Evolutionary conservation across 108 stramenopile species (phyloP), one percentile per base, ranked within the genome.

Genomic region (Cyclotella kingstonii): DNA sequence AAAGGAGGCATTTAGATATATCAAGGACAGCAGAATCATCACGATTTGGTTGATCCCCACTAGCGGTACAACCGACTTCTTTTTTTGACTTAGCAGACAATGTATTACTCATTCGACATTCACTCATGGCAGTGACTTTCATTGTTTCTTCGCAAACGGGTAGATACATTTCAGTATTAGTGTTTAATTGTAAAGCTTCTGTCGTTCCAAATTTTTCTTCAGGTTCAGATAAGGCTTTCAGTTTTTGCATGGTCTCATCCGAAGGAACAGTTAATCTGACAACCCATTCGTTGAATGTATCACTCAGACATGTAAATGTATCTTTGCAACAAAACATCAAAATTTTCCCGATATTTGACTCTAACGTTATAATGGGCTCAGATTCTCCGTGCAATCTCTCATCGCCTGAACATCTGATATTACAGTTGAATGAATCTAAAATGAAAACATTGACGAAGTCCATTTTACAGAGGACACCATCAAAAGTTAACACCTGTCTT

Each of bases 291-390:
- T 75, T 81, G 19, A 85, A 77, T 18, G 82, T 79, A 31, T 60
- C 46, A 11, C 66, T 66, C n/a, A 92, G 77, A 43, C 84, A 85
- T n/a, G 46, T 57, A 53, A 92, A 92, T 11, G 91, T 85, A 72
- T 92, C 91, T 26, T 84, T 83, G 63, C 91, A 92, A 7, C 76
- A 75, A 46, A 75, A 69, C 12, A 89, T 14, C 12, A 59, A 65
- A 1, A 89, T 14, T 15, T 66, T 55, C 6, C 90, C 90, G 27
- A 92, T 8, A 5, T 78, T 76, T 35, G 87, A 49, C 23, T 41
- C 74, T 5, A 72, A 29, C 0, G 77, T 66, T 3, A 64, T 43
- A 7, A 51, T 35, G 12, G 90, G 76, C n/a, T 81, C 85, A n/a
- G n/a, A n/a, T n/a, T n/a, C n/a, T n/a, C n/a, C n/a, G n/a, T n/a